phyloP scores from a whole-genome alignment of 2,329 filamentous ascomycete genomes.

The Orbilia quercus region DNA sequence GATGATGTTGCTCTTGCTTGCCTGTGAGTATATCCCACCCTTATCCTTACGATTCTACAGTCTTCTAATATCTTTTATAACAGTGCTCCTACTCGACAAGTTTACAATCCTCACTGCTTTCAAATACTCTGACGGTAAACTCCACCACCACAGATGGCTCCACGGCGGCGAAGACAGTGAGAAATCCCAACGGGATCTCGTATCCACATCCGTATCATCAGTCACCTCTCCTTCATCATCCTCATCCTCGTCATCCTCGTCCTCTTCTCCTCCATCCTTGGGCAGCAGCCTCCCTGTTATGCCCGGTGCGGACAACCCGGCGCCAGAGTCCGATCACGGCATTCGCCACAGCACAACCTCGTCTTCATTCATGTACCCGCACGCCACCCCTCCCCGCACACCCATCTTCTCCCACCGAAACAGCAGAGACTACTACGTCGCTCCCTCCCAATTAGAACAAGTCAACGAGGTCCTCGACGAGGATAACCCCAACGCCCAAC shows the following conservation, averaged over 20 bases:
- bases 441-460: conserved; percentile 30
- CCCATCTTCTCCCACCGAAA: conserved; percentile 20
- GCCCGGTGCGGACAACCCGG: conserved; percentile 45
- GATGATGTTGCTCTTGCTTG: conserved; percentile 62
- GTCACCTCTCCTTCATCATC: conserved; percentile 9
- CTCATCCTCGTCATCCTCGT: conserved; percentile 21
- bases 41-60: not conserved
- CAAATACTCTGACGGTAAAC: conserved; percentile 41
- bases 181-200: conserved; percentile 13
- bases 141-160: conserved; percentile 36
- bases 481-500: conserved; percentile 21
- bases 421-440: conserved; percentile 41
- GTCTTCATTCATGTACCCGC: conserved; percentile 8
- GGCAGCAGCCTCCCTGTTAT: conserved; percentile 35
- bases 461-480: conserved; percentile 40
- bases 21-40: conserved; percentile 52
- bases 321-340: conserved; percentile 7
- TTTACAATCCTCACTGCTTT: conserved; percentile 37
- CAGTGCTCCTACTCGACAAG: conserved; percentile 49
- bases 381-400: not conserved
- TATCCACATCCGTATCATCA: conserved; percentile 37
- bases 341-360: not conserved
- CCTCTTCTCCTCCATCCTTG: conserved; percentile 25
- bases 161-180: conserved; percentile 27
- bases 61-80: not conserved